Conservation (phyloP, 257 asterid species). For the Scutellaria galericulata region DNA sequence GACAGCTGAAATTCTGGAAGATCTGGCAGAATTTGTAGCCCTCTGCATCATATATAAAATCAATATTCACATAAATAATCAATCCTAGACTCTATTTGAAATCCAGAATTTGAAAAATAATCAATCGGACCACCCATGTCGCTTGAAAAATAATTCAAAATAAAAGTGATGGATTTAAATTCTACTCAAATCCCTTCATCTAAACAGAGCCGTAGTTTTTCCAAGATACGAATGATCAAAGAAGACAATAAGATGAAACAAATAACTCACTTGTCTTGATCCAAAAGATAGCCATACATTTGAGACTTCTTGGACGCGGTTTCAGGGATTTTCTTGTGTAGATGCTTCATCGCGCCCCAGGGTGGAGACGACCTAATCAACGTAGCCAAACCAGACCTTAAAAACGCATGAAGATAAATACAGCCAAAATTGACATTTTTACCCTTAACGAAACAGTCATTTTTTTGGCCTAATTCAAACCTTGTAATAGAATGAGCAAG, state of each 20-base stretch:
- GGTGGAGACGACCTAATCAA: slow-evolving; percentile 66
- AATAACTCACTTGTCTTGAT: slow-evolving; percentile 64
- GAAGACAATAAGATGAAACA: neutral
- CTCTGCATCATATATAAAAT: slow-evolving; percentile 41
- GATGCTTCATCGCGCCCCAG: slow-evolving; percentile 83
- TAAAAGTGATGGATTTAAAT: too few species aligned
- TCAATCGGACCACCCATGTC: too few species aligned
- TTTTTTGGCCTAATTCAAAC: slow-evolving; percentile 32
- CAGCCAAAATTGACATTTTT: too few species aligned
- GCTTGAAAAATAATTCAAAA: too few species aligned
- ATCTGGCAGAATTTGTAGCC: slow-evolving; percentile 54
- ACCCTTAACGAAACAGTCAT: too few species aligned
- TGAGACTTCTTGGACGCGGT: slow-evolving; percentile 73
- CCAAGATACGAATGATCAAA: neutral
- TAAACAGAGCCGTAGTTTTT: too few species aligned
- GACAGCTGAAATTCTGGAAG: slow-evolving; percentile 88
- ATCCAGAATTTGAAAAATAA: too few species aligned
- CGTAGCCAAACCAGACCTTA: too few species aligned
- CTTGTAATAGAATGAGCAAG: slow-evolving; percentile 82
- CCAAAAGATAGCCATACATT: slow-evolving; percentile 71
- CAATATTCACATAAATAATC: neutral
- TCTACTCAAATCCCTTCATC: too few species aligned
- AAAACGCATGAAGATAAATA: too few species aligned
- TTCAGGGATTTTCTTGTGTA: slow-evolving; percentile 81
- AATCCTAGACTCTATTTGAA: too few species aligned